Base-by-base conservation (phyloP, 2,329 filamentous ascomycete genomes). In the Lachnum nothofagi region DNA sequence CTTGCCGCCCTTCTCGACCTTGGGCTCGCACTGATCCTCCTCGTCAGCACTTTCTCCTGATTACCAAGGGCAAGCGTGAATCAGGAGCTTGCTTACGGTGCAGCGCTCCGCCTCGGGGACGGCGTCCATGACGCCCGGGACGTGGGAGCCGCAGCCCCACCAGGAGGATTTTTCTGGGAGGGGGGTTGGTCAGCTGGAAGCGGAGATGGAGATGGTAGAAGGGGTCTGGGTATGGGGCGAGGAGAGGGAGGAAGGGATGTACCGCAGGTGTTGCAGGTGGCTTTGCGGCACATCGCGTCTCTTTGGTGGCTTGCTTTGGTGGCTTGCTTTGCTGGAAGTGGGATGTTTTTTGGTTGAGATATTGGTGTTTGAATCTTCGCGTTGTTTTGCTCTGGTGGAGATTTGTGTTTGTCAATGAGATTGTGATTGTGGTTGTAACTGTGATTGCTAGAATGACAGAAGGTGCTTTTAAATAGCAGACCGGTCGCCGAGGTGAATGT, bases 61-160 rank as follows among this genome's bases (percentile, higher is more conserved):
- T 20, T 22, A 14, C 10, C 7, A n/a, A n/a, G n/a, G n/a, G n/a
- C n/a, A n/a, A n/a, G 14, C 16, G 19, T 33, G 22, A 24, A 42
- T 10, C 42, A 31, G 14, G 38, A n/a, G 39, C 33, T 22, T 8
- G 44, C 46, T 34, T 51, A 59, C 57, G 34, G 67, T 71, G 64
- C 79, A 83, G 66, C 78, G 72, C 41, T 80, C 65, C 4, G 69
- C 65, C 16, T 69, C 65, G 2, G 75, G 70, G 19, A 82, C 64
- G 6, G 61, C 59, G 58, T 76, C 71, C 71, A 83, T 76, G 44
- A 82, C 77, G 3, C 63, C 57, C 2, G 75, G 65, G 45, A 78
- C 64, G 63, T 80, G 73, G 47, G 64, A 65, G 42, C 74, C 74
- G 60, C 76, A 78, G 47, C 75, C 76, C 64, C 67, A 71, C 77